These are phyloP conservation scores for Musa acuminata DNA, from an alignment of 176 grass and related monocot genomes.

Conservation along the genomic window DNA sequence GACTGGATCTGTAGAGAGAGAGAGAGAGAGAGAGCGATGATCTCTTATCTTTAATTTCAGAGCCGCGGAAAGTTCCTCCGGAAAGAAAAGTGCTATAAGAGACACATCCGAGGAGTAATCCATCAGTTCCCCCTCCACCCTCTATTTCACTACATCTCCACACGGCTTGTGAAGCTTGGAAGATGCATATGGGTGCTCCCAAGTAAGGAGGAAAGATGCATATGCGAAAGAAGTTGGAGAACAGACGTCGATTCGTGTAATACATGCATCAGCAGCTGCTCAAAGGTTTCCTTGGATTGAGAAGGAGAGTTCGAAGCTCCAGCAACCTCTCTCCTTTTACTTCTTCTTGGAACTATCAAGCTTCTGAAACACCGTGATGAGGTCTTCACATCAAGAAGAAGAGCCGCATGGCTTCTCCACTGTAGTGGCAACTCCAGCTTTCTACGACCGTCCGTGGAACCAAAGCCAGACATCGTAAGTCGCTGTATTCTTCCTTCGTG, in stretches of 20 bases:
- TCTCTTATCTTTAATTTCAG: constrained; percentile 14
- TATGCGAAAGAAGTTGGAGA: background rate
- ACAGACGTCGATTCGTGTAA: background rate
- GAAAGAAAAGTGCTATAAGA: constrained; percentile 2
- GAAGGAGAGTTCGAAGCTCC: background rate
- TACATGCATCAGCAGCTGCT: background rate
- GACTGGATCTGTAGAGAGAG: too few species aligned
- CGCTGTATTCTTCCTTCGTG: background rate
- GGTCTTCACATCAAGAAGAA: constrained; percentile 31
- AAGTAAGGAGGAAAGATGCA: constrained; percentile 6
- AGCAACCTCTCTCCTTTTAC: background rate
- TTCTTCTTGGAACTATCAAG: constrained; percentile 30
- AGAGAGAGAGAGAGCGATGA: background rate
- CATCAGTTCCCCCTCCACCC: background rate
- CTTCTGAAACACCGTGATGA: constrained; percentile 32
- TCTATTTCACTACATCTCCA: background rate
- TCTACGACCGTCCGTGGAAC: constrained; percentile 29
- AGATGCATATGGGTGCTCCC: background rate
- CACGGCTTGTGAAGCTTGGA: too few species aligned
- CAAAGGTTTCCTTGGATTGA: background rate
- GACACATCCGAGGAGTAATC: background rate
- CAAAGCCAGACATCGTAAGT: constrained; percentile 29
- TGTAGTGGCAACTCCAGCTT: constrained; percentile 8
- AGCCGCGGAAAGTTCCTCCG: constrained; percentile 22
- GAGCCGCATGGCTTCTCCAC: constrained; percentile 18